phyloP scores from a whole-genome alignment of 306 rosid genomes.

The Echinosophora koreensis region DNA sequence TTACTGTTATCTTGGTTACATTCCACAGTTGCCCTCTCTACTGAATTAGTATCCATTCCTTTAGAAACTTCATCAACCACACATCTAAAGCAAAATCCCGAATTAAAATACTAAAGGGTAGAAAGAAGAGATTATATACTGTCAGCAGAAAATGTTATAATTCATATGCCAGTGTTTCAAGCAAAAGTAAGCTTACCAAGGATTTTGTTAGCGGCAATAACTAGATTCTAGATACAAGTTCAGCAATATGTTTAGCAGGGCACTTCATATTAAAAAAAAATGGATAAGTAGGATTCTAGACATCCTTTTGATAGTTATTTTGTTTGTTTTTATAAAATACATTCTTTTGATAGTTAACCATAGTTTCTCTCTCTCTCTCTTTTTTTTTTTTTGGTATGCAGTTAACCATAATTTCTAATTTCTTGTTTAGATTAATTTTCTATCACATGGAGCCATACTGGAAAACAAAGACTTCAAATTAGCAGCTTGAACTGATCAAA shows the following conservation, averaged over 20 bases:
- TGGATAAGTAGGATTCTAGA: background rate
- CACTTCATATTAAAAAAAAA: background rate
- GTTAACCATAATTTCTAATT: slow-evolving; percentile 30
- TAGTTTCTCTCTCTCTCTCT: too few species aligned
- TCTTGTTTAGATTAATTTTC: slow-evolving; percentile 27
- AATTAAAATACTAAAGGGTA: slow-evolving; percentile 44
- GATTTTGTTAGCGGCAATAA: slow-evolving; percentile 31
- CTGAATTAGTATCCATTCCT: slow-evolving; percentile 53
- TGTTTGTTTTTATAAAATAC: background rate
- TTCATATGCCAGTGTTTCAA: slow-evolving; percentile 29
- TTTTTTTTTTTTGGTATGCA: too few species aligned
- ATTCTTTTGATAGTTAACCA: slow-evolving; percentile 18
- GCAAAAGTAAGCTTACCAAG: slow-evolving; percentile 32
- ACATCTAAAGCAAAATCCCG: slow-evolving; percentile 70
- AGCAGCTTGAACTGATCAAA: slow-evolving; percentile 26
- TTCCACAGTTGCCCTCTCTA: slow-evolving; percentile 47
- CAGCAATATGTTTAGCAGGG: slow-evolving; percentile 19
- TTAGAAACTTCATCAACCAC: slow-evolving; percentile 59
- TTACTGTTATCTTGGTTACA: slow-evolving; percentile 50
- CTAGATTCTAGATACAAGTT: slow-evolving; percentile 6
- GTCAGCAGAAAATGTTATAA: slow-evolving; percentile 41
- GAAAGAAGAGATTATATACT: slow-evolving; percentile 40
- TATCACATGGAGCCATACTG: slow-evolving; percentile 30
- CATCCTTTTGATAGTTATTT: slow-evolving; percentile 30
- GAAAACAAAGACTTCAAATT: slow-evolving; percentile 11